Base-by-base conservation (phyloP, 768 basidiomycete genomes). In the Podaxis sp. region DNA sequence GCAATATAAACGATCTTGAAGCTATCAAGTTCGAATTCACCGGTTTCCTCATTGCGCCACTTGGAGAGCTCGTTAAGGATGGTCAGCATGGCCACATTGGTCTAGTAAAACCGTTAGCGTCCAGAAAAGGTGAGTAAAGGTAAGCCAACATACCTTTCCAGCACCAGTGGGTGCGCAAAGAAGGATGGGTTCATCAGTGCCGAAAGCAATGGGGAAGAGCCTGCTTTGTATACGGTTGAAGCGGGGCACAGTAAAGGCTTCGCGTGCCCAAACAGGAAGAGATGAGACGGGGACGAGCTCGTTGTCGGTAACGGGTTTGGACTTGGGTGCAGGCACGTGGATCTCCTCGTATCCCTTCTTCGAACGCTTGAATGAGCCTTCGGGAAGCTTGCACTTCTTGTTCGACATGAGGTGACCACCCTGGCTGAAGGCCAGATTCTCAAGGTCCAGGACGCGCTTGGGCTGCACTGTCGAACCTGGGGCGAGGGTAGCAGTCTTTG, bases 1-100 rank as follows among this genome's bases (percentile, higher is more conserved):
- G 97, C 96, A 56, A 99, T 87, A 73, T 99, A 99, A 67, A 99
- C 87, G 59, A 97, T 91, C 77, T 99, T 99, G 86, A 99, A 97
- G 0, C 90, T 79, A 65, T 92, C 89, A 37, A 95, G 82, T 70
- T 95, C 92, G 70, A 97, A 91, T 10, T 76, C 74, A 40, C 93
- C 93, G 0, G 91, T 90, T 17, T 80, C 81, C 49, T 90, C 89
- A 70, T 96, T 86, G n/a, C 94, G 87, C 73, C 91, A 87, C 70
- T 97, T 96, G 37, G 83, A 78, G 24, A 99, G 84, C 69, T 97
- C 94, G 72, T 94, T 91, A 26, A 99, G 85, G 66, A 99, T 91
- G 0, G 95, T 88, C 11, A 99, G 82, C 86, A 99, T 93, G 36
- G 97, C 97, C 33, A 99, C 96, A 69, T 99, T 99, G 17, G 97